Conservation (phyloP, 345 rosid species). For the Pugionium dolabratum region DNA sequence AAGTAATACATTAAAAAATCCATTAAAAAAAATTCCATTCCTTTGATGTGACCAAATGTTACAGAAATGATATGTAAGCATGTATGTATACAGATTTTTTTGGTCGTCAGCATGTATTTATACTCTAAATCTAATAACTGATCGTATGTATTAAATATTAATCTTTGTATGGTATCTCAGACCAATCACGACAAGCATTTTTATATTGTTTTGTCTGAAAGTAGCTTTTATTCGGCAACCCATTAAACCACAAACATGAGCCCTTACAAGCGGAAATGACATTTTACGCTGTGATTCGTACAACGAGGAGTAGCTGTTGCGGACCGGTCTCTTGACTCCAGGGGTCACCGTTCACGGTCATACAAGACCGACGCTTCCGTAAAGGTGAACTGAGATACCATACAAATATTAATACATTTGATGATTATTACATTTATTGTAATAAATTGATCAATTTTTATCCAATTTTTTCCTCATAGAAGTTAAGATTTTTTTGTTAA, state of each 20-base stretch:
- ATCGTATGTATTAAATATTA: not conserved
- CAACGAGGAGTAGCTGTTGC: conserved; percentile 37
- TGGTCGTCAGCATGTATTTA: too few species aligned
- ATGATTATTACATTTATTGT: too few species aligned
- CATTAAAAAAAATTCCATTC: not conserved
- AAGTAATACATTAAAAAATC: not conserved
- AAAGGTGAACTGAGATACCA: not conserved
- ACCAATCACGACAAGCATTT: not conserved
- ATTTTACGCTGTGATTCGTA: conserved; percentile 4
- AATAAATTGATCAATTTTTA: too few species aligned
- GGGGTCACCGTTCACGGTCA: conserved; percentile 15
- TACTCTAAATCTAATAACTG: too few species aligned
- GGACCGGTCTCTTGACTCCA: conserved; percentile 18
- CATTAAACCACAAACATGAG: conserved; percentile 22
- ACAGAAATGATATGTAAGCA: not conserved
- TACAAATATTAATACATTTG: too few species aligned
- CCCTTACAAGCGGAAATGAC: conserved; percentile 4
- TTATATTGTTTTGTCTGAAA: too few species aligned
- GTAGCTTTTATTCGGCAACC: conserved; percentile 23
- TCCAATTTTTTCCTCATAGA: too few species aligned
- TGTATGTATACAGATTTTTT: not conserved
- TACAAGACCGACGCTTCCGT: conserved; percentile 26
- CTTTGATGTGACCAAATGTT: not conserved
- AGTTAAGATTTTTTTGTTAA: too few species aligned
- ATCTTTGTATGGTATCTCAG: not conserved